phyloP scores from a whole-genome alignment of 2,329 filamentous ascomycete genomes.

The Alternaria solani region DNA sequence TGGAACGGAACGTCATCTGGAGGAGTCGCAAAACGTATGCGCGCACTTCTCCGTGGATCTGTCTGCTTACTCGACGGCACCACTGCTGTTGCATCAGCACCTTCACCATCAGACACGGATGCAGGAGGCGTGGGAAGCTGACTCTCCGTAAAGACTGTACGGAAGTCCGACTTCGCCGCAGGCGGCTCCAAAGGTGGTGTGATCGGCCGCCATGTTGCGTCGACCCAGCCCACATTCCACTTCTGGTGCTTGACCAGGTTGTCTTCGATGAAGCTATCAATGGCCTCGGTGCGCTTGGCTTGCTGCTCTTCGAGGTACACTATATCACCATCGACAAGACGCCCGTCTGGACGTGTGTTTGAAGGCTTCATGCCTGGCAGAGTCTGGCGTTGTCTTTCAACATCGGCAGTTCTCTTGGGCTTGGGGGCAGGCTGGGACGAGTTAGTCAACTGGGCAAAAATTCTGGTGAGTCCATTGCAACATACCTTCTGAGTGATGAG shows the following conservation, averaged over 20 bases:
- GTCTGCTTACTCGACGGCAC: conserved; percentile 44
- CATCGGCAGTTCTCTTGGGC: conserved; percentile 66
- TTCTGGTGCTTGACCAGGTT: conserved; percentile 87
- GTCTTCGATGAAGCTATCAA: conserved; percentile 82
- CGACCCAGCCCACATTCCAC: conserved; percentile 91
- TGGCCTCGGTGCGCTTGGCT: conserved; percentile 81
- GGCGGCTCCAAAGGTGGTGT: conserved; percentile 73
- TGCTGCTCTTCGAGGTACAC: conserved; percentile 77
- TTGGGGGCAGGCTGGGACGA: conserved; percentile 46
- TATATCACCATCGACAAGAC: conserved; percentile 78
- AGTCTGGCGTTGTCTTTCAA: conserved; percentile 69
- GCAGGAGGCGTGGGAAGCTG: conserved; percentile 59
- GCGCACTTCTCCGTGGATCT: conserved; percentile 36
- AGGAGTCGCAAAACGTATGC: conserved; percentile 50
- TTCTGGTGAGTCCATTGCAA: conserved; percentile 8
- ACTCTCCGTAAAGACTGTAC: conserved; percentile 49
- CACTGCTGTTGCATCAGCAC: conserved; percentile 50
- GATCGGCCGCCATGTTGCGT: conserved; percentile 85
- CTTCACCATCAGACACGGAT: conserved; percentile 55
- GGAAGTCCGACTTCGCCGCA: conserved; percentile 49
- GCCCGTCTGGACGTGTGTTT: conserved; percentile 69
- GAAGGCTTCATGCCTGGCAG: conserved; percentile 64
- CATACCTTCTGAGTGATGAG: conserved; percentile 87
- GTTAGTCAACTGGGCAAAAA: conserved; percentile 34
- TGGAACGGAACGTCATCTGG: conserved; percentile 50